phyloP scores from a whole-genome alignment of 1,139 yeast genomes.

The Geotrichum klebahnii region DNA sequence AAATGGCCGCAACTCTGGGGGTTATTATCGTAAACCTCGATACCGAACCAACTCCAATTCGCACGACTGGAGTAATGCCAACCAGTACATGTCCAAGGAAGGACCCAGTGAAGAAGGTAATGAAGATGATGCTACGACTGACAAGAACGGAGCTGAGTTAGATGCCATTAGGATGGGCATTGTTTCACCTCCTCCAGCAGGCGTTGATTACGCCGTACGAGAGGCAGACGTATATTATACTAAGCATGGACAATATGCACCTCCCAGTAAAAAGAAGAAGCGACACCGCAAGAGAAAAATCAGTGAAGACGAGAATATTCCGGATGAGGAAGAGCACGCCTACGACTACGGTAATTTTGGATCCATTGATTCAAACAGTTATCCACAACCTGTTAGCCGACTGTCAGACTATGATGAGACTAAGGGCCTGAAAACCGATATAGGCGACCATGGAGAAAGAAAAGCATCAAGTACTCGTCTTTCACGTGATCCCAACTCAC shows the following conservation, averaged over 20 bases:
- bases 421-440: conserved; percentile 2
- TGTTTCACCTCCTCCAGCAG: conserved; percentile 22
- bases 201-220: conserved; percentile 38
- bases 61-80: conserved; percentile 28
- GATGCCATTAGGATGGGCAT: conserved; percentile 13
- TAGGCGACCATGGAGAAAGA: too few species aligned
- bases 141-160: background rate
- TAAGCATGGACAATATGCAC: conserved; percentile 21
- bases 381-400: background rate
- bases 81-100: conserved; percentile 9
- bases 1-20: conserved; percentile 16
- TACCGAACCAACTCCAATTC: conserved; percentile 30
- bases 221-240: conserved; percentile 39
- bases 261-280: conserved; percentile 1
- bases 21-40: conserved; percentile 34
- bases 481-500: conserved; percentile 19
- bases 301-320: background rate
- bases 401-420: background rate
- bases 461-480: too few species aligned
- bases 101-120: conserved; percentile 4
- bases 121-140: background rate
- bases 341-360: background rate
- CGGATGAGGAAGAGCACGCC: background rate
- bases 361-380: conserved; percentile 1
- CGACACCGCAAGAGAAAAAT: conserved; percentile 13